These are phyloP conservation scores for Oryza meyeriana DNA, from an alignment of 176 grass and related monocot genomes.

Conservation along the genomic window DNA sequence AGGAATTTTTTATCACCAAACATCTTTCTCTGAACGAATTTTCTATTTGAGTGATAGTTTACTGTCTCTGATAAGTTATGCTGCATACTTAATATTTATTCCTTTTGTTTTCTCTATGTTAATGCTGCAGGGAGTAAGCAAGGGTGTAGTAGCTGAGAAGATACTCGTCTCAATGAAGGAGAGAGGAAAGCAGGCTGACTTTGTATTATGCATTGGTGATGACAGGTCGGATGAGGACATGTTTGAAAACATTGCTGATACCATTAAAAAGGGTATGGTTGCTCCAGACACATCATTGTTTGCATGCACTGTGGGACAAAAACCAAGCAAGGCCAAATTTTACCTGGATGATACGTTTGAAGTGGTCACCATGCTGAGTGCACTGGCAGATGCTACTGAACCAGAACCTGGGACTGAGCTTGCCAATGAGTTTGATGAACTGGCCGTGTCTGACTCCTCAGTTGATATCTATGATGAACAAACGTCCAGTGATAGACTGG, in stretches of 20 bases:
- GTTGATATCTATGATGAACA: constrained; percentile 36
- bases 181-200: constrained; percentile 66
- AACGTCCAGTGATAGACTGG: constrained; percentile 28
- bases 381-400: constrained; percentile 65
- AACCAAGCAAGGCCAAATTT: constrained; percentile 98
- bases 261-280: constrained; percentile 58
- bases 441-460: constrained; percentile 19
- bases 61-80: neutral
- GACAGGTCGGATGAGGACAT: constrained; percentile 95
- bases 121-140: constrained; percentile 76
- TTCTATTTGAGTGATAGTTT: constrained; percentile 1
- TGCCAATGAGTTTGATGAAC: constrained; percentile 18
- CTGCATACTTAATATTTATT: neutral
- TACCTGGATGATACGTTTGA: constrained; percentile 95
- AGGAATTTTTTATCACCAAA: neutral
- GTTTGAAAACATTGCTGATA: constrained; percentile 82
- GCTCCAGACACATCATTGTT: constrained; percentile 62
- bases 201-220: constrained; percentile 85
- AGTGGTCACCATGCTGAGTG: constrained; percentile 76
- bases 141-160: constrained; percentile 79
- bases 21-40: no score
- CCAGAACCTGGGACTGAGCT: neutral
- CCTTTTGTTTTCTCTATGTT: constrained; percentile 12
- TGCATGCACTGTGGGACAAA: constrained; percentile 93
- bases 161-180: constrained; percentile 77